Evolutionary conservation across 352 stramenopile species (phyloP).

Genomic region (Globisporangium okanoganense): DNA sequence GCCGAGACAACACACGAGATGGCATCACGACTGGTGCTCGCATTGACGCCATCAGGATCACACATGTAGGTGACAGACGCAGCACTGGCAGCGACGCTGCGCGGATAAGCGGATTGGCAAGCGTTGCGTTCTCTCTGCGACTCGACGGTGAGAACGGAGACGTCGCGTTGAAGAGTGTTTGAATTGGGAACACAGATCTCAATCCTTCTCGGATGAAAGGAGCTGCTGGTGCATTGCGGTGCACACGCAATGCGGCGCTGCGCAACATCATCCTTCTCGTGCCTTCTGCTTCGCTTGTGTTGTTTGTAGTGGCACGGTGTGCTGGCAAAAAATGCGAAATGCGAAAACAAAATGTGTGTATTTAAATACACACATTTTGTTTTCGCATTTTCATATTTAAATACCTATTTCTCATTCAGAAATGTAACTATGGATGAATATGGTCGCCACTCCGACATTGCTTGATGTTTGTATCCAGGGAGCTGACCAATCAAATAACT

Average conservation of each 20-base stretch:
- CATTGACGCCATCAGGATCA: not conserved
- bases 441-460: not conserved
- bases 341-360: no score
- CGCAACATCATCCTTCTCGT: constrained; percentile 7
- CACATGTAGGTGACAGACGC: not conserved
- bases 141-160: not conserved
- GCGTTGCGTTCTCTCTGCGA: not conserved
- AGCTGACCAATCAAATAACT: no score
- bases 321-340: no score
- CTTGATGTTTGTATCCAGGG: not conserved
- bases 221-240: not conserved
- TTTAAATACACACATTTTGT: no score
- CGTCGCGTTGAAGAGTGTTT: constrained; percentile 2
- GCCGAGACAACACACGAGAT: not conserved
- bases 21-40: not conserved
- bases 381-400: no score
- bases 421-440: not conserved
- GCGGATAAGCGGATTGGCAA: not conserved
- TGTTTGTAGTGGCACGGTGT: no score
- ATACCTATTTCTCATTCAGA: no score
- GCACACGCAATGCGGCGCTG: not conserved
- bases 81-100: not conserved
- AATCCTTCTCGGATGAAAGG: not conserved
- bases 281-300: no score
- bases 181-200: not conserved